Evolutionary conservation across 257 asterid species (phyloP), one percentile per base, ranked within the genome.

Genomic region (Verbascum thapsus): DNA sequence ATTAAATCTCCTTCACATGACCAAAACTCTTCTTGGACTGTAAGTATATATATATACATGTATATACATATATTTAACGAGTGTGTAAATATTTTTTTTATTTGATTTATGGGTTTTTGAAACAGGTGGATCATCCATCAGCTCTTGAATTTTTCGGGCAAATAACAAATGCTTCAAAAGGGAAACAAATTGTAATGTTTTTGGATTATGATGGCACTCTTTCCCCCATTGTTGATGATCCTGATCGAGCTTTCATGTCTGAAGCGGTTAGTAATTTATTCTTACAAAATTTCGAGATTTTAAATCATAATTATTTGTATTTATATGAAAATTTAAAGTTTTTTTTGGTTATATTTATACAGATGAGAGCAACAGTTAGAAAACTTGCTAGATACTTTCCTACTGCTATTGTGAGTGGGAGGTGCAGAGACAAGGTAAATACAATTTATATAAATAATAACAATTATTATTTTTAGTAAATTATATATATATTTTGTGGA

Each of bases 311-410:
- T 39, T 39, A 39, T 39, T 9, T 7, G 3, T 39, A n/a, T n/a
- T n/a, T n/a, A n/a, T n/a, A n/a, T n/a, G n/a, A 9, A 39, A 6
- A 7, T 39, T 39, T 39, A 39, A 39, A 5, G 9, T 7, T 2
- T 6, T 7, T 7, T 39, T 39, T 7, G n/a, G 10, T 39, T 1
- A 39, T 1, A 7, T 39, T 3, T 41, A 6, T 47, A 45, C 77
- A 86, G 97, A 89, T 89, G 97, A 81, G 97, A 68, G 84, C 85
- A 34, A 78, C 98, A 0, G 96, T 90, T 67, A 83, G 81, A 57
- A 85, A 84, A 62, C 72, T 90, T 6, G 98, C 96, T 0, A 77
- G 73, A 63, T 74, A 74, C 49, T 85, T 90, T 18, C 98, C 98
- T 8, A 83, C 96, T 32, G 98, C 96, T 5, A 90, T 90, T 26